A percentile compares a stretch with the other conserved stretches of the same genome.
phyloP scores from a whole-genome alignment of 2,329 filamentous ascomycete genomes.

The Lanzia echinophila region DNA sequence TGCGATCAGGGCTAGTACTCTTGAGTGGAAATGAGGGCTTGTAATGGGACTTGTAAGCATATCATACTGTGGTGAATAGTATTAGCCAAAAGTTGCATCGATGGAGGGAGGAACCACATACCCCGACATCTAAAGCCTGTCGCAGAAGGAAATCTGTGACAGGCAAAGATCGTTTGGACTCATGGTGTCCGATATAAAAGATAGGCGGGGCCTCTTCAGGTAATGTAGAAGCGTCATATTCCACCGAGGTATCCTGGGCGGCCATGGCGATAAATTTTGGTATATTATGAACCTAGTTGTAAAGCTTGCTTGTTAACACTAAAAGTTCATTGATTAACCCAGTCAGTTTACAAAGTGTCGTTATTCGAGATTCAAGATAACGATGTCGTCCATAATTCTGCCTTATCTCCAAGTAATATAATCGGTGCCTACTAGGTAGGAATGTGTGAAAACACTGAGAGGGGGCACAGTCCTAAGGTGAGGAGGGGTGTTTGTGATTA shows the following conservation, averaged over 20 bases:
- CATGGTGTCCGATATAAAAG: slow-evolving; percentile 71
- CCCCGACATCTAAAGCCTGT: slow-evolving; percentile 61
- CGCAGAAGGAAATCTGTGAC: slow-evolving; percentile 59
- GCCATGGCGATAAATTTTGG: neutral
- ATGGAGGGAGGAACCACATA: slow-evolving; percentile 37
- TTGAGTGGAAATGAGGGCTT: slow-evolving; percentile 62
- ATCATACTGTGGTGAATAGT: slow-evolving; percentile 52
- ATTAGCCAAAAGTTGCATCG: neutral
- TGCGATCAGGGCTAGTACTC: slow-evolving; percentile 57
- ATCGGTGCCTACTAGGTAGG: too few species aligned
- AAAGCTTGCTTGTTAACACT: neutral
- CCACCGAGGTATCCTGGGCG: slow-evolving; percentile 3
- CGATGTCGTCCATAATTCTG: too few species aligned
- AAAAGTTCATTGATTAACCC: too few species aligned
- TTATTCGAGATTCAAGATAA: too few species aligned
- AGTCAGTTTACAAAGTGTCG: too few species aligned
- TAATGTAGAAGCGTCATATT: slow-evolving; percentile 17
- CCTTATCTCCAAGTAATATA: too few species aligned
- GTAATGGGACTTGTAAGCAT: slow-evolving; percentile 76
- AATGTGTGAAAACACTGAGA: too few species aligned
- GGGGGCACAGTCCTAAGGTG: too few species aligned
- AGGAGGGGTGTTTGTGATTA: too few species aligned
- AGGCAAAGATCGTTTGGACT: slow-evolving; percentile 53
- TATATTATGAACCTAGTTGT: neutral
- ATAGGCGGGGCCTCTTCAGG: slow-evolving; percentile 34